phyloP scores from a whole-genome alignment of 1,284 basidiomycete genomes.

The Farysia itapuensis region DNA sequence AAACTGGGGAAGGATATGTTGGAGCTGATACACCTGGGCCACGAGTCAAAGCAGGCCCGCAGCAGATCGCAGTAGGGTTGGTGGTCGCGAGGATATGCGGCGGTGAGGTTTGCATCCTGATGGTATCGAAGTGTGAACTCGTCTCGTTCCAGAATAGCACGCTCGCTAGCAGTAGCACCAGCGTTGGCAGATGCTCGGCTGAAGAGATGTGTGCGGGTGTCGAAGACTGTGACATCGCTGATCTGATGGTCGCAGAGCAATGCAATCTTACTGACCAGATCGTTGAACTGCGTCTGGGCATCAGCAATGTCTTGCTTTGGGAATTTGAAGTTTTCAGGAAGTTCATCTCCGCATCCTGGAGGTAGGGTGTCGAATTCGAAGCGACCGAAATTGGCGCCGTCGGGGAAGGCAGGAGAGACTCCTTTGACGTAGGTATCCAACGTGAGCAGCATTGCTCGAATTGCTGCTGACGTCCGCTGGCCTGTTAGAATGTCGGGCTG shows the following conservation, averaged over 20 bases:
- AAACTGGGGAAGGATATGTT: constrained; percentile 66
- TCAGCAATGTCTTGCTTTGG: constrained; percentile 72
- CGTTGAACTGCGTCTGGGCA: constrained; percentile 72
- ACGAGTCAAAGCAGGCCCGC: constrained; percentile 77
- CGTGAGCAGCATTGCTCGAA: constrained; percentile 77
- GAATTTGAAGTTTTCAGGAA: constrained; percentile 38
- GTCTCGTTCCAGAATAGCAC: constrained; percentile 57
- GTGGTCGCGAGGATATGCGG: constrained; percentile 69
- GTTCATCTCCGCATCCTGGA: constrained; percentile 37
- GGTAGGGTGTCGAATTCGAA: constrained; percentile 59
- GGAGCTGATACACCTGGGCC: constrained; percentile 74
- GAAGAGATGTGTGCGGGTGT: constrained; percentile 72
- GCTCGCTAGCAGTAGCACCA: constrained; percentile 22
- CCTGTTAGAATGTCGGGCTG: constrained; percentile 50
- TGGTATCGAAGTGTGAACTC: constrained; percentile 64
- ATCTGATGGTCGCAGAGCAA: constrained; percentile 70
- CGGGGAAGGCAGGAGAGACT: constrained; percentile 74
- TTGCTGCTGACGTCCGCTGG: constrained; percentile 70
- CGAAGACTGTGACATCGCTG: constrained; percentile 77
- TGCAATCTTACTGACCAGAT: constrained; percentile 69
- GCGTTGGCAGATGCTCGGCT: constrained; percentile 13
- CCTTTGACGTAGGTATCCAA: constrained; percentile 72
- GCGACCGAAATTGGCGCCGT: constrained; percentile 70
- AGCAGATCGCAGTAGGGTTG: constrained; percentile 74
- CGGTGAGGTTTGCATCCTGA: constrained; percentile 66